Percentiles rank a stretch among this genome's conserved stretches.
These are phyloP conservation scores for Ascochyta viciae-villosae DNA, from an alignment of 2,329 filamentous ascomycete genomes.

Conservation along the genomic window DNA sequence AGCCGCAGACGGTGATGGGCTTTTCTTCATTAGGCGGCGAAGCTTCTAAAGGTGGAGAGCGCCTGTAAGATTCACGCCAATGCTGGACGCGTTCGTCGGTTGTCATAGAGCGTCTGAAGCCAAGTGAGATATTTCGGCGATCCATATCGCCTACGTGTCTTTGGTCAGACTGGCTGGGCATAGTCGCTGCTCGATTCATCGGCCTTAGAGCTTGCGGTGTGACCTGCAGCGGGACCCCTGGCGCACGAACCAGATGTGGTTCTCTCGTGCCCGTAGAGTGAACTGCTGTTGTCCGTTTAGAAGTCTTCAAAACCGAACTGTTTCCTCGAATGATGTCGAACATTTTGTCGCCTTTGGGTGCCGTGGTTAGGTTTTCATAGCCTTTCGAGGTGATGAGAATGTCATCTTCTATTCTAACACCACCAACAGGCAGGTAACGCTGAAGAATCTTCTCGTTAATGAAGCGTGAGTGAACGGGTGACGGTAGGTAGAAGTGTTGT, in stretches of 20 bases:
- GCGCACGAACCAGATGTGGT: conserved; percentile 30
- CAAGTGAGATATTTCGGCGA: conserved; percentile 28
- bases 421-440: conserved; percentile 82
- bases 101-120: conserved; percentile 35
- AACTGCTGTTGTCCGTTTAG: not conserved
- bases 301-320: not conserved
- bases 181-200: conserved; percentile 30
- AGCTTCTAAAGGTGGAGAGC: not conserved
- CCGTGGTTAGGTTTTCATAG: conserved; percentile 75
- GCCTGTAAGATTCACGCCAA: conserved; percentile 21
- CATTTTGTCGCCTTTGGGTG: conserved; percentile 72
- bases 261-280: not conserved
- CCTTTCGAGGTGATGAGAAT: conserved; percentile 74
- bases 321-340: conserved; percentile 59
- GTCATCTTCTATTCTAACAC: conserved; percentile 76
- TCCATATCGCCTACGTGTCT: not conserved
- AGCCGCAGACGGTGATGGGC: conserved; percentile 29
- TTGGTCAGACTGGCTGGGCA: conserved; percentile 25
- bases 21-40: not conserved
- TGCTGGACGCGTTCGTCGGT: conserved; percentile 30
- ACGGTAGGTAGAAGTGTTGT: conserved; percentile 72
- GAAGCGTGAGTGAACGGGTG: conserved; percentile 74
- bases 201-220: conserved; percentile 23
- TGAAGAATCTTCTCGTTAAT: conserved; percentile 78
- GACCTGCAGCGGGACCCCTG: conserved; percentile 30